Percentiles rank a stretch among this genome's conserved stretches.
These are phyloP conservation scores for Dioszegia crocea DNA, from an alignment of 768 basidiomycete genomes.

Conservation along the genomic window DNA sequence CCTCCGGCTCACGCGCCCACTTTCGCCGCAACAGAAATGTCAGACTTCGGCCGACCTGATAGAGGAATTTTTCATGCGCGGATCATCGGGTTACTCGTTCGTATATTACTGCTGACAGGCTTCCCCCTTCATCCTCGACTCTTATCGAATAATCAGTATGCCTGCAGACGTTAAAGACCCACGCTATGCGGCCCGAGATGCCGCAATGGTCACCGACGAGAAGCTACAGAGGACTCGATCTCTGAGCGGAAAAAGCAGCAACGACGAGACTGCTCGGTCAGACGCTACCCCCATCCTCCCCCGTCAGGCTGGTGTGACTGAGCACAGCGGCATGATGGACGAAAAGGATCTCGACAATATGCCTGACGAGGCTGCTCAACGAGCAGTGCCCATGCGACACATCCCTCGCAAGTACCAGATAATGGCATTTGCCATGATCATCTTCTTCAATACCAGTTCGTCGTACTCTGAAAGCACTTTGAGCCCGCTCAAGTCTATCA, in stretches of 20 bases:
- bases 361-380: neutral
- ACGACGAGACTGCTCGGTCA: neutral
- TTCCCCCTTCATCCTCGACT: too few species aligned
- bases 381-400: neutral
- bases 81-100: too few species aligned
- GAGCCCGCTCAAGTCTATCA: conserved; percentile 23
- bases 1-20: too few species aligned
- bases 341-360: neutral
- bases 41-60: too few species aligned
- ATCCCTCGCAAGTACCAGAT: conserved; percentile 21
- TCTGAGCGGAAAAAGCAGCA: neutral
- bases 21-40: too few species aligned
- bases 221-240: neutral
- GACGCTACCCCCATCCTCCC: neutral
- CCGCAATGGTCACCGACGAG: neutral
- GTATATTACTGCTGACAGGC: too few species aligned
- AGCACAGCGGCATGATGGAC: neutral
- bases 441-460: conserved; percentile 30
- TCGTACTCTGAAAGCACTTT: conserved; percentile 12
- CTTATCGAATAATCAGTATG: too few species aligned
- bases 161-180: too few species aligned
- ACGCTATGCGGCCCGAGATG: neutral
- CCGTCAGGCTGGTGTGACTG: neutral
- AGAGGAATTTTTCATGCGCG: too few species aligned
- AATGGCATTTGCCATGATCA: conserved; percentile 26